Base-by-base conservation (phyloP, 1,284 basidiomycete species). In the Marasmius oreades region DNA sequence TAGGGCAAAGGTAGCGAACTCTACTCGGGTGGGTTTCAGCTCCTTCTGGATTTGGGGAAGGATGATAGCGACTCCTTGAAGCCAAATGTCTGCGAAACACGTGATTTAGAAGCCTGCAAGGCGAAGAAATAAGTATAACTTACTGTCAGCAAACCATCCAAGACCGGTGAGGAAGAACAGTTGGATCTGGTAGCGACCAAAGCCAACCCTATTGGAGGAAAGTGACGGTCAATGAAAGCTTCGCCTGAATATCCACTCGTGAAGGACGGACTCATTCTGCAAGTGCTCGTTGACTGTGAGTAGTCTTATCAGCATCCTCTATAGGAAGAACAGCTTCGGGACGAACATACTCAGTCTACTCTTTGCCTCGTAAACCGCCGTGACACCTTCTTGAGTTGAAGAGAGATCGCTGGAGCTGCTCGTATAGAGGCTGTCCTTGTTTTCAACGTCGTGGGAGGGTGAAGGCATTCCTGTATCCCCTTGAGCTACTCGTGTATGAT, bases 61-160 rank as follows among this genome's bases (percentile, higher is more conserved):
- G 37, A 82, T 74, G 53, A 82, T 73, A n/a, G 81, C 78, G 2
- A 81, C 71, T 18, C 73, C 79, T 65, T 82, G 80, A 1, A 82
- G 70, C 80, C 79, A 81, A 55, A 82, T 66, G 59, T 82, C 80
- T 79, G 4, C 10, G 28, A 64, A 59, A n/a, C 59, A 62, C n/a
- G n/a, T n/a, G 39, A 20, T 18, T 54, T 51, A 53, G 22, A 53
- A 31, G 52, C 52, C 47, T 2, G 5, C 39, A 20, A 42, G 39
- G n/a, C 7, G 2, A 6, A 7, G 2, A n/a, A 42, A n/a, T 7
- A 8, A 46, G 63, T 52, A 28, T 20, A 1, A 34, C 24, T 48
- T 12, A 44, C 55, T 34, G 54, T 46, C 22, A 6, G 26, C 31
- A 12, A 28, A 8, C 23, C 36, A 42, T 23, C 24, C 48, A 2